Conservation (phyloP, 768 basidiomycete genomes). For the Polyporus arcularius region DNA sequence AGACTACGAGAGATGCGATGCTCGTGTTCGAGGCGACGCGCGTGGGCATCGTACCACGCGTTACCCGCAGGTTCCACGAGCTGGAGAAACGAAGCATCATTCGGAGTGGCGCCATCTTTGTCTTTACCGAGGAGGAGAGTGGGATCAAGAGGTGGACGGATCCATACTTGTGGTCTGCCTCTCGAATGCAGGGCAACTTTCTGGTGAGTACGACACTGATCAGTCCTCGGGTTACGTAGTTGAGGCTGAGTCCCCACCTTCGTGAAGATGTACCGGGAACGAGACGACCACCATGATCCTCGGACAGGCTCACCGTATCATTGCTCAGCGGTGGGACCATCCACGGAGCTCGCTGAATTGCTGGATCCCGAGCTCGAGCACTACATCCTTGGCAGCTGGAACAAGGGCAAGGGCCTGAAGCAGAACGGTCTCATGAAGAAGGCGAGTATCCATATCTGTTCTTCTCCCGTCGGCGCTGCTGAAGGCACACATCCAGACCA, state of each 20-base stretch:
- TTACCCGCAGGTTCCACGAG: slow-evolving; percentile 23
- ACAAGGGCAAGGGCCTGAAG: slow-evolving; percentile 22
- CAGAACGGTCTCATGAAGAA: slow-evolving; percentile 25
- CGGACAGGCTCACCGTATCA: slow-evolving; percentile 12
- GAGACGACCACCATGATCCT: slow-evolving; percentile 14
- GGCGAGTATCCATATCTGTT: slow-evolving; percentile 1
- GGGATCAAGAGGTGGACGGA: slow-evolving; percentile 26
- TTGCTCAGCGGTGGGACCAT: slow-evolving; percentile 9
- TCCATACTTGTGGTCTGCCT: slow-evolving; percentile 22
- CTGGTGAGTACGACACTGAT: slow-evolving; percentile 7
- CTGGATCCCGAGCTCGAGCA: slow-evolving; percentile 17
- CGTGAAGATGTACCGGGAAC: slow-evolving; percentile 21
- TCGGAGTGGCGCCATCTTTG: slow-evolving; percentile 22
- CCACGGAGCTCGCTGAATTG: neutral
- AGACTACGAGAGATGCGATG: slow-evolving; percentile 23
- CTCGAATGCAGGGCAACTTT: slow-evolving; percentile 23
- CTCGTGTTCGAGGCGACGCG: slow-evolving; percentile 24
- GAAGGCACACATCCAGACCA: slow-evolving; percentile 4
- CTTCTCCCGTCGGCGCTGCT: neutral
- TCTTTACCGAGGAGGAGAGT: slow-evolving; percentile 25
- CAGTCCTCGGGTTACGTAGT: neutral
- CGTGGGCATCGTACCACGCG: slow-evolving; percentile 20
- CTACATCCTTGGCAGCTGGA: slow-evolving; percentile 24
- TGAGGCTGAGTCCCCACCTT: neutral
- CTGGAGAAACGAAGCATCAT: slow-evolving; percentile 22